Evolutionary conservation across 23 red algal species (phyloP).

Genomic region (Gracilaria gracilis): DNA sequence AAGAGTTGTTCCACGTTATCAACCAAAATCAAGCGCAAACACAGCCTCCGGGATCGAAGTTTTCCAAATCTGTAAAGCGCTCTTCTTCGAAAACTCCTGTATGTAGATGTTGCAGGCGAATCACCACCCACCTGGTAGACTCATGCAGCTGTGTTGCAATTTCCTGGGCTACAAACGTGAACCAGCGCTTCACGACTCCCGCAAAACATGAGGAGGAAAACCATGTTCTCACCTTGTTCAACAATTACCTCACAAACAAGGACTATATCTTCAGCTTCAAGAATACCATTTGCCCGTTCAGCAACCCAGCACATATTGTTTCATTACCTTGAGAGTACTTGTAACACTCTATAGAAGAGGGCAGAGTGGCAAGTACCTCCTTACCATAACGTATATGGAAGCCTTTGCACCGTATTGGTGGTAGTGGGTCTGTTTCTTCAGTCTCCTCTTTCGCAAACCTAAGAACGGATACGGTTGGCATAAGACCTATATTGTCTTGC

Average conservation of each 20-base stretch:
- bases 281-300: slow-evolving; percentile 22
- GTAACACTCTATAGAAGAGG: slow-evolving; percentile 17
- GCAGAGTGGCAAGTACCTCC: slow-evolving; percentile 2
- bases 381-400: neutral
- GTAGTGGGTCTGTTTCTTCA: neutral
- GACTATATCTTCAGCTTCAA: neutral
- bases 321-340: neutral
- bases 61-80: neutral
- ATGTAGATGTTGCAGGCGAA: no score
- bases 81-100: no score
- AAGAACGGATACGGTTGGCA: neutral
- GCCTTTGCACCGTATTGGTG: slow-evolving; percentile 1
- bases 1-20: no score
- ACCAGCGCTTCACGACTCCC: no score
- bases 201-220: no score
- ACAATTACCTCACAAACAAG: no score
- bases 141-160: no score
- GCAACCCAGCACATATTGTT: slow-evolving; percentile 8
- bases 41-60: neutral
- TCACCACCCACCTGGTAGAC: no score
- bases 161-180: no score
- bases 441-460: neutral
- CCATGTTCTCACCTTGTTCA: no score
- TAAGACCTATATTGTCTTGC: neutral
- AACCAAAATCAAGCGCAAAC: no score